Evolutionary conservation across 345 rosid species (phyloP).

Genomic region (Laguncularia racemosa): DNA sequence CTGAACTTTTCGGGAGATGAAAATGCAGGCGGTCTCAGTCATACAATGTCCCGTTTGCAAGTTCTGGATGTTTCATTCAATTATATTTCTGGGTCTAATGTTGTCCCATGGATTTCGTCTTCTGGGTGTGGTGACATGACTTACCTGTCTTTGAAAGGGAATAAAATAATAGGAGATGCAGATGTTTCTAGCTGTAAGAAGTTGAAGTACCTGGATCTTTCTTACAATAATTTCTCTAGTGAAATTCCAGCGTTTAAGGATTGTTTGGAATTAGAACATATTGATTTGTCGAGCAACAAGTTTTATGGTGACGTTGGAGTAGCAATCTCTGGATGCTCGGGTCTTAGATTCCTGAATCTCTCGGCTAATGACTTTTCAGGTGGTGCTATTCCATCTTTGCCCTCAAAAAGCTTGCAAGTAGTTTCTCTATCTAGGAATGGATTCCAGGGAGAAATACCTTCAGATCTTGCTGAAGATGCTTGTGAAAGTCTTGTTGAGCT

Average conservation of each 20-base stretch:
- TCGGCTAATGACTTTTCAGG: conserved; percentile 64
- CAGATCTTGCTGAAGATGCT: conserved; percentile 40
- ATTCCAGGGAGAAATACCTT: conserved; percentile 55
- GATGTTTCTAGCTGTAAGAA: conserved; percentile 25
- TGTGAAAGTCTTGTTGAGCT: conserved; percentile 52
- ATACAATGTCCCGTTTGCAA: conserved; percentile 17
- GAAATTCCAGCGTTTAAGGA: conserved; percentile 38
- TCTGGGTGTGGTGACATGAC: conserved; percentile 33
- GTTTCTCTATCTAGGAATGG: conserved; percentile 60
- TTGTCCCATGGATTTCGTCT: no score
- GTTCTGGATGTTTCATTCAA: conserved; percentile 64
- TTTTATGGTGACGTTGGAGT: conserved; percentile 40
- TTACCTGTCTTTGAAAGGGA: conserved; percentile 54
- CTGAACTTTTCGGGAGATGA: conserved; percentile 56
- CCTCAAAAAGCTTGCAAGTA: conserved; percentile 38
- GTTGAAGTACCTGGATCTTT: conserved; percentile 57
- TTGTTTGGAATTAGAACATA: conserved; percentile 26
- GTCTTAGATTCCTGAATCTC: conserved; percentile 49
- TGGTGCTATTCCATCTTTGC: conserved; percentile 36
- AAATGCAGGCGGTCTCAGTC: conserved; percentile 24
- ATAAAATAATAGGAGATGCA: conserved; percentile 41
- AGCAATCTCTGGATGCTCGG: conserved; percentile 49
- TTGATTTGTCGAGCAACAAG: conserved; percentile 68
- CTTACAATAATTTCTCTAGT: conserved; percentile 55
- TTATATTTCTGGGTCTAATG: conserved; percentile 38